Conservation (phyloP, 2,329 filamentous ascomycete genomes). For the Fusarium sambucinum region DNA sequence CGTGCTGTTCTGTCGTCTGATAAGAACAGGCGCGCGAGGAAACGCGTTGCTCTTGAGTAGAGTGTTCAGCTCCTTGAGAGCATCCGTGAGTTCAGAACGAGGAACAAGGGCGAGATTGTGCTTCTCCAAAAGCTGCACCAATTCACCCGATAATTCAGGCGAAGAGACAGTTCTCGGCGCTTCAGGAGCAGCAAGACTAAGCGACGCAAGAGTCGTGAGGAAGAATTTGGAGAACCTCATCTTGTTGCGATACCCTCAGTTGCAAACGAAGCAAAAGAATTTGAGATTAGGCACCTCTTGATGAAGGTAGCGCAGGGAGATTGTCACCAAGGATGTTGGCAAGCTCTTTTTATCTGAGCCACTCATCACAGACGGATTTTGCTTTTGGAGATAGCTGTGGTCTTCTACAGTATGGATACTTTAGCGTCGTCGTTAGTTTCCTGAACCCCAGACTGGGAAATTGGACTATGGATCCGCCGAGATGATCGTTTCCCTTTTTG, state of each 20-base stretch:
- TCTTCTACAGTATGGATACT: constrained; percentile 1
- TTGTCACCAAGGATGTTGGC: constrained; percentile 5
- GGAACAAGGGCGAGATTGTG: constrained; percentile 60
- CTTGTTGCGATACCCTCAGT: constrained; percentile 8
- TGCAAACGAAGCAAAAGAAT: background rate
- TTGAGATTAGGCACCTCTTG: background rate
- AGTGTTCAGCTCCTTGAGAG: constrained; percentile 56
- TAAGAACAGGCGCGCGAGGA: constrained; percentile 12
- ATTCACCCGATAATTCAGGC: constrained; percentile 51
- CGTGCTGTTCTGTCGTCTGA: constrained; percentile 36
- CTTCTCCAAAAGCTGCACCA: constrained; percentile 57
- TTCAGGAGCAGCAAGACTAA: constrained; percentile 50
- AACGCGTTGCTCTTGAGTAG: constrained; percentile 53
- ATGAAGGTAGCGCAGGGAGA: background rate
- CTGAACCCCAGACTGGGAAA: constrained; percentile 12
- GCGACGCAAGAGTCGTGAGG: constrained; percentile 52
- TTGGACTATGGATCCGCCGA: background rate
- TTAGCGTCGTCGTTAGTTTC: background rate
- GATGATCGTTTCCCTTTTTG: constrained; percentile 8
- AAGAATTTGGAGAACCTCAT: constrained; percentile 56
- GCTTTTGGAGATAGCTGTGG: constrained; percentile 5
- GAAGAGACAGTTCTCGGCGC: constrained; percentile 40
- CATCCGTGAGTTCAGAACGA: constrained; percentile 60
- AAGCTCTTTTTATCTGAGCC: constrained; percentile 18
- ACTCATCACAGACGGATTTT: constrained; percentile 18